A percentile compares a stretch with the other conserved stretches of the same genome.
These are phyloP conservation scores for Oryza coarctata DNA, from an alignment of 176 grass and related monocot species.

Conservation along the genomic window DNA sequence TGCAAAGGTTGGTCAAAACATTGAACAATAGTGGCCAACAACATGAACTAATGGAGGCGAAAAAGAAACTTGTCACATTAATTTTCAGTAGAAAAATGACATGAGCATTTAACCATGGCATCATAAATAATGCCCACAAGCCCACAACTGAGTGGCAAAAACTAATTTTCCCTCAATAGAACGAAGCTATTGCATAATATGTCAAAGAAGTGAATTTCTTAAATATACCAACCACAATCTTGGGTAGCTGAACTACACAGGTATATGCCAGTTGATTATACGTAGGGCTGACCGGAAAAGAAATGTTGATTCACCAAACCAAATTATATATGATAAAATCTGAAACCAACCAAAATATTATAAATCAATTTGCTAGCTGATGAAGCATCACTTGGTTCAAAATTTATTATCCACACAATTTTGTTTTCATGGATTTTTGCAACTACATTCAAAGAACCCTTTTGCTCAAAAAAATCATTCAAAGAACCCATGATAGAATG, in stretches of 20 bases:
- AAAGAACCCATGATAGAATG: neutral
- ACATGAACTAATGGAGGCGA: neutral
- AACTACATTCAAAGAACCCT: neutral
- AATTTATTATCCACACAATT: neutral
- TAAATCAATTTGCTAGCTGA: neutral
- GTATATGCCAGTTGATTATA: neutral
- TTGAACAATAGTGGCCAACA: neutral
- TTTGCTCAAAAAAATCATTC: neutral
- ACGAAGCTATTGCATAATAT: neutral
- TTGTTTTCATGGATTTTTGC: neutral
- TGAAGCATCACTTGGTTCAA: neutral
- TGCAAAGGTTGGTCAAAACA: neutral
- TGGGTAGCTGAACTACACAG: neutral
- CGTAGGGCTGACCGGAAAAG: neutral
- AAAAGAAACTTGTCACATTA: neutral
- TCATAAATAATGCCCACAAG: neutral
- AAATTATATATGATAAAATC: neutral
- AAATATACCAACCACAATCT: neutral
- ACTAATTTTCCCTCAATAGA: neutral
- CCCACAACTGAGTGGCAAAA: neutral
- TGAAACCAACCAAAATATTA: neutral
- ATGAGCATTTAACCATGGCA: neutral
- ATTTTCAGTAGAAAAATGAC: neutral
- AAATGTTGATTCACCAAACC: neutral
- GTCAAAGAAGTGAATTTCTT: neutral